Percentiles rank a stretch among this genome's conserved stretches.
phyloP scores from a whole-genome alignment of 2,329 filamentous ascomycete species.

The Zasmidium citrigriseum region DNA sequence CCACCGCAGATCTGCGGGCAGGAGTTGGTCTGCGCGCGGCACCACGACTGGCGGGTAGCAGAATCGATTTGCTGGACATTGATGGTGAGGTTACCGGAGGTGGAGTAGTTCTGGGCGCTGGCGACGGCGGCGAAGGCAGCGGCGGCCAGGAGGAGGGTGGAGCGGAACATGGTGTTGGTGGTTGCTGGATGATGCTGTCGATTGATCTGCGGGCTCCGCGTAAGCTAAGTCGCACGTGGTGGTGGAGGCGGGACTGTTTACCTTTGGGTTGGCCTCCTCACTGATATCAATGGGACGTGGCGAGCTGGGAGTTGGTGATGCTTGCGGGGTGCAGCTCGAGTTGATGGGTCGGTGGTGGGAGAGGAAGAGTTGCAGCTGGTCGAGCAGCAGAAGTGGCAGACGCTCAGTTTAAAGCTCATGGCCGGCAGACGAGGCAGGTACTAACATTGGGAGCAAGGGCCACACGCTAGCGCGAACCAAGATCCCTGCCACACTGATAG shows the following conservation, averaged over 20 bases:
- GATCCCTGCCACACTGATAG: too few relatives aligned
- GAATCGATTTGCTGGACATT: conserved; percentile 42
- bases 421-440: too few relatives aligned
- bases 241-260: not conserved
- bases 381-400: not conserved
- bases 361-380: not conserved
- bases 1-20: conserved; percentile 62
- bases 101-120: conserved; percentile 46
- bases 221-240: conserved; percentile 8
- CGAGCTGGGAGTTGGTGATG: conserved; percentile 4
- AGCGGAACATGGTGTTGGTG: conserved; percentile 49
- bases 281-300: conserved; percentile 6
- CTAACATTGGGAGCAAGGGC: too few relatives aligned
- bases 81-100: conserved; percentile 43
- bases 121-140: conserved; percentile 50
- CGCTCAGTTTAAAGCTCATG: not conserved
- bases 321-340: not conserved
- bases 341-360: conserved; percentile 1
- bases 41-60: conserved; percentile 52
- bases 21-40: conserved; percentile 58
- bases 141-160: conserved; percentile 48
- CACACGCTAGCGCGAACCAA: too few relatives aligned
- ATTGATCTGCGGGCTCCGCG: conserved; percentile 9
- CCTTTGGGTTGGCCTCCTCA: conserved; percentile 1
- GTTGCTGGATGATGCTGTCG: conserved; percentile 19